These are phyloP conservation scores for Spathaspora gorwiae DNA, from an alignment of 805 yeast genomes.

Conservation along the genomic window DNA sequence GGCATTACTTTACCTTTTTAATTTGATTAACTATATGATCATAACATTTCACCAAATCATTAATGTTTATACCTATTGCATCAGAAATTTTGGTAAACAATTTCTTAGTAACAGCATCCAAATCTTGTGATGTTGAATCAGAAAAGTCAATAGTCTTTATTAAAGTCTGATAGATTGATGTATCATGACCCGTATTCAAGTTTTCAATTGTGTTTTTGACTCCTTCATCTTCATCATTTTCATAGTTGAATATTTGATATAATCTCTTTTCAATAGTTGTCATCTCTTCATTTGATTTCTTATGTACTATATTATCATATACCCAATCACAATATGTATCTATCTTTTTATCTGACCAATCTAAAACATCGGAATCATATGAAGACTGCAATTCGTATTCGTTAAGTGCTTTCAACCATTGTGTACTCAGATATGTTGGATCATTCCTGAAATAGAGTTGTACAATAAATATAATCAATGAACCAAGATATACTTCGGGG, in stretches of 20 bases:
- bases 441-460: conserved; percentile 22
- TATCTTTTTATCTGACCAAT: conserved; percentile 46
- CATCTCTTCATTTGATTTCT: conserved; percentile 14
- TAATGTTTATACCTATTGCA: background rate
- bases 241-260: conserved; percentile 26
- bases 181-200: background rate
- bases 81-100: conserved; percentile 1
- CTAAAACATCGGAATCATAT: conserved; percentile 17
- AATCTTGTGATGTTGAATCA: background rate
- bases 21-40: background rate
- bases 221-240: conserved; percentile 5
- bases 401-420: conserved; percentile 16
- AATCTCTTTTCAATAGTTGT: conserved; percentile 28
- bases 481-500: conserved; percentile 37
- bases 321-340: conserved; percentile 51
- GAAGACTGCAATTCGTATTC: conserved; percentile 15
- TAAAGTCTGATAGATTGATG: background rate
- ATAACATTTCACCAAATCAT: conserved; percentile 1
- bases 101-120: background rate
- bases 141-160: background rate
- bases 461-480: conserved; percentile 26
- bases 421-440: conserved; percentile 7
- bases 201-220: background rate
- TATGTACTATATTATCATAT: conserved; percentile 27
- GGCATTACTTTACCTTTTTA: background rate